Percentiles rank a stretch among this genome's conserved stretches.
phyloP scores from a whole-genome alignment of 2,329 filamentous ascomycete genomes.

The Paecilomyces formosus region DNA sequence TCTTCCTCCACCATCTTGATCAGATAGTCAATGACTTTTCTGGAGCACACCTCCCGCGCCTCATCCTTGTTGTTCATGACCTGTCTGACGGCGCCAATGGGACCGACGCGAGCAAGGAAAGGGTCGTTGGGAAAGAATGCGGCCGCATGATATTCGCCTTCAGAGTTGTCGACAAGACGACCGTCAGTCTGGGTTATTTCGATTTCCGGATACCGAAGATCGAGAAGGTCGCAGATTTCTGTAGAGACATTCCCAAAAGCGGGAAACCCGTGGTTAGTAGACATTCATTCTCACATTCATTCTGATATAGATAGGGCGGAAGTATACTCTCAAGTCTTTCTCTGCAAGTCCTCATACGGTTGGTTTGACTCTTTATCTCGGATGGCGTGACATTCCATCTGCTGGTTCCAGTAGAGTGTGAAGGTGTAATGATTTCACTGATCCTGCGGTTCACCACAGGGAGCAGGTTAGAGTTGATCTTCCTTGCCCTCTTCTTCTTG shows the following conservation, averaged over 20 bases:
- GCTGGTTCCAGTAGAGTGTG: conserved; percentile 3
- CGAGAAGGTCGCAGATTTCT: conserved; percentile 18
- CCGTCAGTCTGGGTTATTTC: conserved; percentile 7
- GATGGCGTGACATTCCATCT: conserved; percentile 12
- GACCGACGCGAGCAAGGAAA: conserved; percentile 21
- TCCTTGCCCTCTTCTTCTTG: neutral
- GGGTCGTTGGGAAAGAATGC: conserved; percentile 18
- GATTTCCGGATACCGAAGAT: conserved; percentile 13
- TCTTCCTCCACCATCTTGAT: conserved; percentile 22
- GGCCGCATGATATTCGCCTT: conserved; percentile 10
- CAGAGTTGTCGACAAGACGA: conserved; percentile 3
- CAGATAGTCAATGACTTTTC: conserved; percentile 19
- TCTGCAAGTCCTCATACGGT: conserved; percentile 1
- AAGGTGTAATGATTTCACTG: conserved; percentile 4
- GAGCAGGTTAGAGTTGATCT: conserved; percentile 10
- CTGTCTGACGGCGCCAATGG: conserved; percentile 13
- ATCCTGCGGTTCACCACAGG: conserved; percentile 14
- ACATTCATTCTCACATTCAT: neutral
- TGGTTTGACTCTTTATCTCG: conserved; percentile 8
- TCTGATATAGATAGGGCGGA: neutral
- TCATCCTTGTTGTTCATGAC: conserved; percentile 1
- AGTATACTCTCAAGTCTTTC: conserved; percentile 14
- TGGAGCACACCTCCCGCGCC: conserved; percentile 16
- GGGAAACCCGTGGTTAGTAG: neutral
- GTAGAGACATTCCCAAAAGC: neutral